Evolutionary conservation across 306 rosid genomes (phyloP).

Genomic region (Datisca glomerata): DNA sequence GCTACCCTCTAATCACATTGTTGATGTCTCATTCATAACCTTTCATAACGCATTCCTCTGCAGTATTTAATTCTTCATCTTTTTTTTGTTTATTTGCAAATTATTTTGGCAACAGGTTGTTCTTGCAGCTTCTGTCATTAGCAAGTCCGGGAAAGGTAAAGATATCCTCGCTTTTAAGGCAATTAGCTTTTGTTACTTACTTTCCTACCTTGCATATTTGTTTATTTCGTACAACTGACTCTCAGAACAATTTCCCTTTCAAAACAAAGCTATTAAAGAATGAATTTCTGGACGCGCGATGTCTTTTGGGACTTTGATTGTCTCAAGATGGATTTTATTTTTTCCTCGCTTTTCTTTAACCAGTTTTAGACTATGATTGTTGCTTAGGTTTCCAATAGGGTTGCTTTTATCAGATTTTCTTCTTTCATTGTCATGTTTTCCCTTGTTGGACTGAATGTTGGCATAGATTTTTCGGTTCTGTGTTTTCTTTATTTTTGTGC

Average conservation of each 20-base stretch:
- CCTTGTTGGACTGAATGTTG: neutral
- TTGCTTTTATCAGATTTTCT: neutral
- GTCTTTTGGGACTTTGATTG: neutral
- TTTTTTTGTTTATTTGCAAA: no score
- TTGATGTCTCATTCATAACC: no score
- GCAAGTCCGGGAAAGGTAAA: conserved; percentile 94
- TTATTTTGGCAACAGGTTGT: no score
- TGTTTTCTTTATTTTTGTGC: neutral
- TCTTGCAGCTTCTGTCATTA: conserved; percentile 74
- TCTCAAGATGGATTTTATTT: neutral
- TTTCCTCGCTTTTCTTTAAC: no score
- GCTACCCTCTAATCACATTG: no score
- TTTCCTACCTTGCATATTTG: neutral
- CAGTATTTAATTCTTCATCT: no score
- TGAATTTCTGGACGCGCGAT: no score
- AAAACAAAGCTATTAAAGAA: neutral
- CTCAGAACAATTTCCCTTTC: no score
- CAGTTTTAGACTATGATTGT: no score
- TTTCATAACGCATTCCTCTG: no score
- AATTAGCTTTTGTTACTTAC: neutral
- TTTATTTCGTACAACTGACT: no score
- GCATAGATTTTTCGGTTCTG: neutral
- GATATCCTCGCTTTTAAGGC: conserved; percentile 13
- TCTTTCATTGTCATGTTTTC: neutral
- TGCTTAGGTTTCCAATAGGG: no score